These are phyloP conservation scores for Basidioascus undulatus DNA, from an alignment of 768 basidiomycete genomes.

Conservation along the genomic window DNA sequence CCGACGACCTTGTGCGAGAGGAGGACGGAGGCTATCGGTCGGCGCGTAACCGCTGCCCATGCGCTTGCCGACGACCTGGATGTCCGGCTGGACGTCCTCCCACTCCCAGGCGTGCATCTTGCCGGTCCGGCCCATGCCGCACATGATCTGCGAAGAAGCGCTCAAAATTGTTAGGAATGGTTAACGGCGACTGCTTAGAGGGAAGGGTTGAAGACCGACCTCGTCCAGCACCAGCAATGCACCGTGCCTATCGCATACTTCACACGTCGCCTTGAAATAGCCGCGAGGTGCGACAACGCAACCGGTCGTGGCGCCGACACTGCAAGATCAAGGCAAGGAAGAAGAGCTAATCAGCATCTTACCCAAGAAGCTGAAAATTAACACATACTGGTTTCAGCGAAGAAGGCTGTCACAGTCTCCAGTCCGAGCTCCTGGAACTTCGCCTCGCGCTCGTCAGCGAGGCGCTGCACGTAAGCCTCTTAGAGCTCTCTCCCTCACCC, in stretches of 20 bases:
- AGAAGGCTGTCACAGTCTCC: constrained; percentile 10
- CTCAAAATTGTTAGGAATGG: too few relatives aligned
- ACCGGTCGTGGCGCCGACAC: constrained; percentile 9
- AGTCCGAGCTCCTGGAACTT: constrained; percentile 9
- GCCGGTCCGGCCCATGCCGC: constrained; percentile 11
- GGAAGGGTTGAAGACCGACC: not conserved
- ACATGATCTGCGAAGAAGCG: constrained; percentile 15
- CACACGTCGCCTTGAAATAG: constrained; percentile 9
- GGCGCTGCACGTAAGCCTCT: constrained; percentile 5
- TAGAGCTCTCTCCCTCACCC: constrained; percentile 5
- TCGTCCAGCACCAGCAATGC: constrained; percentile 13
- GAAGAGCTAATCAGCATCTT: not conserved
- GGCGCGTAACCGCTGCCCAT: constrained; percentile 11
- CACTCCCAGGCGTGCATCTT: constrained; percentile 11
- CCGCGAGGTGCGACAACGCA: constrained; percentile 5
- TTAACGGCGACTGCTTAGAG: not conserved
- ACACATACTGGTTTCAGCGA: constrained; percentile 8
- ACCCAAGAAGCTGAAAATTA: not conserved
- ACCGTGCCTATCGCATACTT: constrained; percentile 11
- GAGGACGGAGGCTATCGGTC: constrained; percentile 10
- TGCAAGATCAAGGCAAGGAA: not conserved
- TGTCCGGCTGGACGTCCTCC: constrained; percentile 11
- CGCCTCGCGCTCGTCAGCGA: constrained; percentile 9
- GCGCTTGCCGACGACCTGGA: constrained; percentile 12
- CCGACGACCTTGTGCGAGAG: constrained; percentile 9